A percentile compares a stretch with the other conserved stretches of the same genome.
phyloP scores from a whole-genome alignment of 176 grass and related monocot species.

The Bromus sterilis region DNA sequence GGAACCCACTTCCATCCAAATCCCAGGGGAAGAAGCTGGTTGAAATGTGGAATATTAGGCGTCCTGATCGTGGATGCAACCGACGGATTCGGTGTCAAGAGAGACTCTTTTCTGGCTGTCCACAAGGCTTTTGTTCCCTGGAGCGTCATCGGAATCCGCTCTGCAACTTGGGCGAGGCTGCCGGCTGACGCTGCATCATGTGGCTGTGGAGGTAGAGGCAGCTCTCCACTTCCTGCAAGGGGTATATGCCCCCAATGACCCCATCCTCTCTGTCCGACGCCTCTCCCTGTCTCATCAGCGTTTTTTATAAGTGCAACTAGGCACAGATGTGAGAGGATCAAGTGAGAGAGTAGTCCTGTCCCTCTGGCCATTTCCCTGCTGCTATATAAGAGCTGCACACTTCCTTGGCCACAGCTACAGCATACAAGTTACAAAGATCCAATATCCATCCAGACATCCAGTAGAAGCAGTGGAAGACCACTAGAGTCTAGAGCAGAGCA shows the following conservation, averaged over 20 bases:
- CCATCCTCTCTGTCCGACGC: background rate
- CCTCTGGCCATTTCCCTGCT: background rate
- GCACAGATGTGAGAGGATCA: background rate
- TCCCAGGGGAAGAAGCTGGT: background rate
- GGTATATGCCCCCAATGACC: background rate
- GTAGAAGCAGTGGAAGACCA: too few relatives aligned
- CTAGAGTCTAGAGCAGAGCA: too few relatives aligned
- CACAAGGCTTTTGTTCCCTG: background rate
- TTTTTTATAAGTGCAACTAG: background rate
- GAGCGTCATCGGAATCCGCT: background rate
- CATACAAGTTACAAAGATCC: too few relatives aligned
- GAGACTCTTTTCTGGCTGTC: background rate
- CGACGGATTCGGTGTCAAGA: background rate
- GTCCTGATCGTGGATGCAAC: background rate
- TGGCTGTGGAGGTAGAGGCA: background rate
- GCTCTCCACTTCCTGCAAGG: background rate
- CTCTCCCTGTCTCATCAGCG: background rate
- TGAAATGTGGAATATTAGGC: background rate
- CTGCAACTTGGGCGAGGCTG: background rate
- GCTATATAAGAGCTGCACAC: slow-evolving; percentile 28
- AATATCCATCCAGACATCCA: slow-evolving; percentile 19
- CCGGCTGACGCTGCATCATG: background rate
- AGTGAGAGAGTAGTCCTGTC: background rate
- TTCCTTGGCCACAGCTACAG: slow-evolving; percentile 9
- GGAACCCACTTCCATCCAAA: background rate